phyloP scores from a whole-genome alignment of 257 asterid genomes.

The Solanum dulcamara region DNA sequence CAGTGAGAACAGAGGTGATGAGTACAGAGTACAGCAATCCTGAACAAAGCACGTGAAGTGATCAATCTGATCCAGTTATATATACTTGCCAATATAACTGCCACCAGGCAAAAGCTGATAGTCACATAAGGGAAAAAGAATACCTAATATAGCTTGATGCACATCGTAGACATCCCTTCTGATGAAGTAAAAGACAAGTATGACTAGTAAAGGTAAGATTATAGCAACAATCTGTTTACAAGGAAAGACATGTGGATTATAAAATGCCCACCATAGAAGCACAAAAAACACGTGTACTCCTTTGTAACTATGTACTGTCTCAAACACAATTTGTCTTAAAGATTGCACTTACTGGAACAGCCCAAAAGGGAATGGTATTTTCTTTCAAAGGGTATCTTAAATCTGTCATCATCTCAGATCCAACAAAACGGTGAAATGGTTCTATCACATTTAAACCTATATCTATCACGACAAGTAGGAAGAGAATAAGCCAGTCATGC shows the following conservation, averaged over 20 bases:
- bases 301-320: neutral
- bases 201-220: constrained; percentile 48
- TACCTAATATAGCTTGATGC: constrained; percentile 88
- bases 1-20: constrained; percentile 70
- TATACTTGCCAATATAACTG: neutral
- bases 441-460: constrained; percentile 61
- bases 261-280: neutral
- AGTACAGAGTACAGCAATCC: constrained; percentile 83
- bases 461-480: constrained; percentile 74
- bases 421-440: constrained; percentile 95
- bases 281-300: neutral
- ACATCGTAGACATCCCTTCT: constrained; percentile 65
- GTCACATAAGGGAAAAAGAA: constrained; percentile 7
- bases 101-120: neutral
- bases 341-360: constrained; percentile 61
- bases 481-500: constrained; percentile 90
- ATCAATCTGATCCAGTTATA: neutral
- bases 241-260: constrained; percentile 4
- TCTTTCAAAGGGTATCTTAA: constrained; percentile 74
- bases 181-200: constrained; percentile 57
- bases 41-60: constrained; percentile 13
- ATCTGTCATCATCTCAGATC: constrained; percentile 82
- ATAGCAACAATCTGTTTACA: constrained; percentile 58
- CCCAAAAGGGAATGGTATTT: constrained; percentile 84
- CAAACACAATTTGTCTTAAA: neutral